These are phyloP conservation scores for Cryptococcus neoformans DNA, from an alignment of 1,284 basidiomycete species.

Conservation along the genomic window DNA sequence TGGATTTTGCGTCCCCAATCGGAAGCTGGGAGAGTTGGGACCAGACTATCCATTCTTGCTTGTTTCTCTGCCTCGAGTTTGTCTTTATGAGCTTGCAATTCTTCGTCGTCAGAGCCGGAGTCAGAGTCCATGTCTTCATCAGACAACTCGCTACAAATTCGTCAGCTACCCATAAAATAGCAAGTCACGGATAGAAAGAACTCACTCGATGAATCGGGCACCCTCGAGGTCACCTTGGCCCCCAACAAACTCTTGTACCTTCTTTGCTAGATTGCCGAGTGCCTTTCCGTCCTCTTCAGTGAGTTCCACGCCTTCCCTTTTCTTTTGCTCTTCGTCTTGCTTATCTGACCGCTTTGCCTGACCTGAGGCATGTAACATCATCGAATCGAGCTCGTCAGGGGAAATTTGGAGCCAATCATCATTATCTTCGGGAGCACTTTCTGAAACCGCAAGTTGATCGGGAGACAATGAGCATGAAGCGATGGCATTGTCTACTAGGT, in stretches of 20 bases:
- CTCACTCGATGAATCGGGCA: constrained; percentile 82
- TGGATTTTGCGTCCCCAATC: constrained; percentile 50
- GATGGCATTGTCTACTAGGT: constrained; percentile 64
- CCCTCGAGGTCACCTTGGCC: constrained; percentile 83
- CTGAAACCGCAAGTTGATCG: constrained; percentile 10
- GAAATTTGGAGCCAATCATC: constrained; percentile 46
- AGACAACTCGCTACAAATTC: constrained; percentile 37
- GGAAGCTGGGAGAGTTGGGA: constrained; percentile 42
- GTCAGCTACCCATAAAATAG: constrained; percentile 3
- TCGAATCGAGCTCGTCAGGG: constrained; percentile 42
- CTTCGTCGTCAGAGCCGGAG: constrained; percentile 39
- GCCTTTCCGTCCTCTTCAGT: constrained; percentile 62
- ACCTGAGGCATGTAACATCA: constrained; percentile 37
- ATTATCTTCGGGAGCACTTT: constrained; percentile 33
- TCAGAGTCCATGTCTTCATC: constrained; percentile 51
- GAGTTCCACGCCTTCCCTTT: constrained; percentile 52
- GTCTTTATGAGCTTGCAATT: constrained; percentile 16
- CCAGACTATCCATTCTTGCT: constrained; percentile 41
- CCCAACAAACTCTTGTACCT: constrained; percentile 82
- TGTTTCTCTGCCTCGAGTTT: constrained; percentile 41
- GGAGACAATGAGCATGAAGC: constrained; percentile 14
- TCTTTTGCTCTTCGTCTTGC: constrained; percentile 25
- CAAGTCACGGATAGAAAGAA: constrained; percentile 8
- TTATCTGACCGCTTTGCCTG: neutral
- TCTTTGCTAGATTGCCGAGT: constrained; percentile 70